Evolutionary conservation across 352 stramenopile species (phyloP), one percentile per base, ranked within the genome.

Genomic region (Labyrinthula sp.): DNA sequence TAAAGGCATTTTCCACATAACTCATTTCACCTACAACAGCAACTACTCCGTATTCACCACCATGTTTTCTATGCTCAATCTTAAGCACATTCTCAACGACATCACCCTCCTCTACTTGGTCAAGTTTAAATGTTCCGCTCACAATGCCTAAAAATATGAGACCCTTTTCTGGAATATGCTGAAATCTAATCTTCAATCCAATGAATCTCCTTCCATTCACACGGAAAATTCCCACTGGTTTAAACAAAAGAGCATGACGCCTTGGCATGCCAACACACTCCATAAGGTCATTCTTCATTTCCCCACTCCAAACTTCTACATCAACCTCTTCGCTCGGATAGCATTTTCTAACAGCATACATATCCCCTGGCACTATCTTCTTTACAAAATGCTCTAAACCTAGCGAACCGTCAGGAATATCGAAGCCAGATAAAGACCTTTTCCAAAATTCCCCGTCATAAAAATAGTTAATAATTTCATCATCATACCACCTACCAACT

Each of bases 41-140:
- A 27, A 95, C 71, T 45, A 89, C 67, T 41, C 73, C 74, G n/a
- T 61, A 69, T 62, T 78, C 82, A 0, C 72, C 77, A 17, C 79
- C 85, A 62, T 89, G 87, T 50, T 97, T 84, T 30, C 86, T 70
- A 26, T 72, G 59, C 30, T 91, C 73, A 64, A 97, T 95, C 47
- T 89, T 91, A 55, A 97, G 85, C 64, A 93, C 83, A 60, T 97
- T 97, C 27, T 81, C 87, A 38, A 75, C 88, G 4, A 97, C 75
- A 57, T 97, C 88, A 40, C 88, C 88, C 67, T 97, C 85, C 0
- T 75, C 68, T 22, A 73, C 73, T n/a, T n/a, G n/a, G 59, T 89
- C 62, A 23, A 93, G 79, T 30, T 78, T 70, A 14, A 91, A 60
- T 58, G 80, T 77, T 36, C 71, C 64, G 58, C 94, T 68, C 25